Evolutionary conservation across 1,139 yeast genomes (phyloP).

Genomic region (Meyerozyma elateridarum): DNA sequence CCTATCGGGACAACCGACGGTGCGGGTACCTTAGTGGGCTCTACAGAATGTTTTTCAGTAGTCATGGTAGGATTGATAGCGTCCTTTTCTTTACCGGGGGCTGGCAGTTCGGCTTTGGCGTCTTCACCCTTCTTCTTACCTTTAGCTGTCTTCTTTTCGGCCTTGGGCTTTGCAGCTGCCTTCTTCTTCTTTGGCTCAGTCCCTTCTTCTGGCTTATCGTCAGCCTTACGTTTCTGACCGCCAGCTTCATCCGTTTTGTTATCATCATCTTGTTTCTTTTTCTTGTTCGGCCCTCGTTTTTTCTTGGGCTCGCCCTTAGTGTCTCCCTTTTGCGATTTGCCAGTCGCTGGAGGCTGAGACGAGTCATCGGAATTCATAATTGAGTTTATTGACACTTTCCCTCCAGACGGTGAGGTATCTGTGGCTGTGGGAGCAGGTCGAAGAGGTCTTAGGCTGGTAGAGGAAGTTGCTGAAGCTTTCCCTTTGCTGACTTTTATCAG

Average conservation of each 20-base stretch:
- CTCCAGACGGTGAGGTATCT: neutral
- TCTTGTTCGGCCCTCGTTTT: constrained; percentile 14
- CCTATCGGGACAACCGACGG: constrained; percentile 19
- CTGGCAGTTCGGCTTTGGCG: constrained; percentile 1
- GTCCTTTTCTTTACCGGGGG: constrained; percentile 7
- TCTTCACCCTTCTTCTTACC: constrained; percentile 11
- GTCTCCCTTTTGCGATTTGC: neutral
- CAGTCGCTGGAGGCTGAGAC: neutral
- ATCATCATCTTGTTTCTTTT: constrained; percentile 11
- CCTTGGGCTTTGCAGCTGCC: constrained; percentile 9
- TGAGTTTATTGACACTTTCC: constrained; percentile 1
- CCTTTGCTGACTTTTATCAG: neutral
- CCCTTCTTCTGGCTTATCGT: constrained; percentile 1
- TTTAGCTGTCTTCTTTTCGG: constrained; percentile 13
- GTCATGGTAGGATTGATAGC: constrained; percentile 19
- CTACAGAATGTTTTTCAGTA: constrained; percentile 13
- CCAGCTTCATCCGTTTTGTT: constrained; percentile 7
- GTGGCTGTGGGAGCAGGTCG: neutral
- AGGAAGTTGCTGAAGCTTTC: too few relatives aligned
- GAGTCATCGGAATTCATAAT: constrained; percentile 1
- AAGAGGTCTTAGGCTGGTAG: too few relatives aligned
- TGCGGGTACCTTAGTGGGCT: constrained; percentile 11
- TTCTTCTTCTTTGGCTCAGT: constrained; percentile 6
- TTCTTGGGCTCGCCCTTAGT: constrained; percentile 9
- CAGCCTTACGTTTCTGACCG: constrained; percentile 1